Conservation (phyloP, 805 yeast genomes). For the Metschnikowia vanudenii region DNA sequence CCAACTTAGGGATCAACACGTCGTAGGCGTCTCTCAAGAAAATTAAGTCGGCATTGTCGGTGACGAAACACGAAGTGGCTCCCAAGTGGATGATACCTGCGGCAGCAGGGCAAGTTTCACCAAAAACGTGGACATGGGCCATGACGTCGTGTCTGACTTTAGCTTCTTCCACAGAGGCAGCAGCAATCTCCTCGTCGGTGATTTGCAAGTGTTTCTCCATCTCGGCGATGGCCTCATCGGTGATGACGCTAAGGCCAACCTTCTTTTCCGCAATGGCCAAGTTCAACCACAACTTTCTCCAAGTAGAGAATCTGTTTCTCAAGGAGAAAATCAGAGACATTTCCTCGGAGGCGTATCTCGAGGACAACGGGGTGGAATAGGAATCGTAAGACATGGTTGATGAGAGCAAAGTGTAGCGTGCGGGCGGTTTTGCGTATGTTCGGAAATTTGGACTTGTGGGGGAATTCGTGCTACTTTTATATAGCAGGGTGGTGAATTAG, state of each 20-base stretch:
- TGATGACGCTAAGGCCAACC: conserved; percentile 78
- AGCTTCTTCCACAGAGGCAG: conserved; percentile 90
- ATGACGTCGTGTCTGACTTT: conserved; percentile 98
- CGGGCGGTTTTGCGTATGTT: background rate
- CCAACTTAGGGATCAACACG: conserved; percentile 87
- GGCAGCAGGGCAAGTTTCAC: conserved; percentile 89
- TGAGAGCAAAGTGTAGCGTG: background rate
- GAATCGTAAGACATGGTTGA: conserved; percentile 53
- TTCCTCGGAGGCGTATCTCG: conserved; percentile 97
- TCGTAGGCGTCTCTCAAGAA: conserved; percentile 96
- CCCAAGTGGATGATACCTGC: conserved; percentile 98
- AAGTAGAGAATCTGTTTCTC: conserved; percentile 92
- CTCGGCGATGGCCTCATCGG: conserved; percentile 89
- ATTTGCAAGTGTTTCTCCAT: conserved; percentile 75
- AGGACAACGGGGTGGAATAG: conserved; percentile 89
- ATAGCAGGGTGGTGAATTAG: background rate
- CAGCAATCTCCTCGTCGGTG: conserved; percentile 89
- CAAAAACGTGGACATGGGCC: conserved; percentile 98
- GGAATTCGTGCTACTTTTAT: background rate
- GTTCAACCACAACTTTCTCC: conserved; percentile 97
- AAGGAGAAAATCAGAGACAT: conserved; percentile 91
- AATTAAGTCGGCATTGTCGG: conserved; percentile 97
- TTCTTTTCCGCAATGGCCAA: conserved; percentile 94
- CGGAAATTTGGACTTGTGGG: background rate
- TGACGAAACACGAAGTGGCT: conserved; percentile 96